Base-by-base conservation (phyloP, 768 basidiomycete species). In the Leccinum incarnatum region DNA sequence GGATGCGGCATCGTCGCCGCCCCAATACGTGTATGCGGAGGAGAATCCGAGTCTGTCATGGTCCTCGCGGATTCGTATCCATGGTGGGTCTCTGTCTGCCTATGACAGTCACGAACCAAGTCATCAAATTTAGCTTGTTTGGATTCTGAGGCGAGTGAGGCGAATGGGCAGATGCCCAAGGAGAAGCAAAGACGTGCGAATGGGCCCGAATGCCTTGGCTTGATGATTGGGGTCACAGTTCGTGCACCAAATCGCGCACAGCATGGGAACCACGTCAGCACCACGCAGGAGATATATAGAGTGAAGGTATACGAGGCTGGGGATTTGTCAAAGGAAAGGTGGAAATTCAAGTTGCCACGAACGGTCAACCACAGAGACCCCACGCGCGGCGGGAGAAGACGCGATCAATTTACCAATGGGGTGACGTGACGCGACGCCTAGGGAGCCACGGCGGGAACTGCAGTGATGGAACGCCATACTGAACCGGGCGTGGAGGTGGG, bases 41-140 rank as follows among this genome's bases (percentile, higher is more conserved):
- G 59, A 58, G 69, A 69, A 56, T 69, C 69, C 5, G 68, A 69
- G 57, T 69, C 68, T 6, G 68, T 69, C 2, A 67, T 70, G 1
- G 68, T 70, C n/a, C 69, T 68, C 9, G 68, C 58, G 5, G 66
- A 69, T 36, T 70, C 69, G 17, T 70, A 66, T n/a, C 59, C 69
- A 37, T 68, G 64, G 45, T 62, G 66, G 2, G 55, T 67, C 59
- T 69, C 68, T 0, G 56, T 56, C 27, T 27, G 7, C 27, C 1
- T 27, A 27, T 27, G 1, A 27, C 27, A 27, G 27, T 27, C 27
- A 27, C 7, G 7, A 27, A 27, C 27, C 27, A 27, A 27, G 27
- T 27, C 27, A 27, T 27, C 1, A 27, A 27, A 8, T 27, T 27
- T 27, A 6, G 27, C 27, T 27, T 27, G 27, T 27, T 27, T 27